phyloP scores from a whole-genome alignment of 805 yeast genomes.

The Candida sakaeoensis region DNA sequence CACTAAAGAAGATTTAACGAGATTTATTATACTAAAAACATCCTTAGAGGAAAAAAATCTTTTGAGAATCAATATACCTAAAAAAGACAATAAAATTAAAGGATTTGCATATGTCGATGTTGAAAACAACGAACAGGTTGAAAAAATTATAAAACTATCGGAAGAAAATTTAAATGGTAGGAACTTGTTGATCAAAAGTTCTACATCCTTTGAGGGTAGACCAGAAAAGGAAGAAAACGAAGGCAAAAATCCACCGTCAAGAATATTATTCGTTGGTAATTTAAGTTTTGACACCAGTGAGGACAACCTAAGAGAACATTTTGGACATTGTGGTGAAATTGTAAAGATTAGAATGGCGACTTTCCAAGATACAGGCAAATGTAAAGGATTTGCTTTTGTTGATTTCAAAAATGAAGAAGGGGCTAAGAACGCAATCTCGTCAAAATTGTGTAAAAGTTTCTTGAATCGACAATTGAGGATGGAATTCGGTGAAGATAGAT shows the following conservation, averaged over 20 bases:
- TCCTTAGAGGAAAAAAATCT: slow-evolving; percentile 57
- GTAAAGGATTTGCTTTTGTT: slow-evolving; percentile 93
- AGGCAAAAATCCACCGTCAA: slow-evolving; percentile 78
- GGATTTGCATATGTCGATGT: slow-evolving; percentile 94
- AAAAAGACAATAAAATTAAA: slow-evolving; percentile 59
- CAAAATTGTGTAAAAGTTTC: slow-evolving; percentile 59
- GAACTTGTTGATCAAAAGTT: slow-evolving; percentile 77
- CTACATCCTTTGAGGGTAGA: slow-evolving; percentile 81
- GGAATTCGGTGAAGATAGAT: slow-evolving; percentile 95
- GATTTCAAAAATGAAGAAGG: slow-evolving; percentile 81
- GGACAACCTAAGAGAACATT: slow-evolving; percentile 72
- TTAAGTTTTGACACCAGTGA: slow-evolving; percentile 88
- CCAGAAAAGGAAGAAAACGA: slow-evolving; percentile 51
- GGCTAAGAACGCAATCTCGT: slow-evolving; percentile 78
- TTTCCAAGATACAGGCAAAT: slow-evolving; percentile 93
- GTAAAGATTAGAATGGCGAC: slow-evolving; percentile 89
- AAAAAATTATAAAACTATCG: slow-evolving; percentile 59
- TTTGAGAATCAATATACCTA: slow-evolving; percentile 78
- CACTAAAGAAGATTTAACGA: slow-evolving; percentile 63
- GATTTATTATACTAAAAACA: slow-evolving; percentile 63
- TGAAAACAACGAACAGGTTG: slow-evolving; percentile 53
- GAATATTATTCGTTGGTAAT: slow-evolving; percentile 90
- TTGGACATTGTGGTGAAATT: slow-evolving; percentile 90
- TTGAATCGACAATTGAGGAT: slow-evolving; percentile 75
- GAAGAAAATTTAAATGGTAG: slow-evolving; percentile 80